phyloP scores from a whole-genome alignment of 2,329 filamentous ascomycete species.

The Orbilia javanica region DNA sequence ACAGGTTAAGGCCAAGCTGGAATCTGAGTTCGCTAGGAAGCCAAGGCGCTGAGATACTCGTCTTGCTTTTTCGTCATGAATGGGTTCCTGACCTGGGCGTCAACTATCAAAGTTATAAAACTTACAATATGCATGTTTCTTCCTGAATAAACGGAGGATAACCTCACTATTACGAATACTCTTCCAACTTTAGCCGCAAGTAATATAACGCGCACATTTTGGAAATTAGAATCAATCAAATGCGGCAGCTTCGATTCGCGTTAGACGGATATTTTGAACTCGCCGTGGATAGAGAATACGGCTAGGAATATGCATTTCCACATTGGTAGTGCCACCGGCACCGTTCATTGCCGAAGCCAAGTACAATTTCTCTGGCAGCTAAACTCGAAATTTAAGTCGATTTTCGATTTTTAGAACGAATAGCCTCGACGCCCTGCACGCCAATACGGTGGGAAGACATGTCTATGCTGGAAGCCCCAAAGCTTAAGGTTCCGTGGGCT shows the following conservation, averaged over 20 bases:
- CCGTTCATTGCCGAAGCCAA: background rate
- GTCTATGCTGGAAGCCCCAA: background rate
- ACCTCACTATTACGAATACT: constrained; percentile 19
- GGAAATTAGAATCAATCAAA: constrained; percentile 16
- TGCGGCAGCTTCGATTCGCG: background rate
- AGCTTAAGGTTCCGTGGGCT: background rate
- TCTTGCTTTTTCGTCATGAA: background rate
- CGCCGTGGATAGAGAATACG: background rate
- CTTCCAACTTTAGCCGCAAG: constrained; percentile 1
- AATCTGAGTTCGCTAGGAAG: background rate
- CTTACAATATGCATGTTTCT: constrained; percentile 26
- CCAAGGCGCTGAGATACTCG: background rate
- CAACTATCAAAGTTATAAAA: constrained; percentile 6
- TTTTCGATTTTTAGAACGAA: background rate
- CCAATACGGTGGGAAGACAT: background rate
- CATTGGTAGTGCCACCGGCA: constrained; percentile 2
- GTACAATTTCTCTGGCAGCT: constrained; percentile 5
- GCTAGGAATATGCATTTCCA: background rate
- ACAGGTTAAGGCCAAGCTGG: background rate
- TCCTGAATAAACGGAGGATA: constrained; percentile 21
- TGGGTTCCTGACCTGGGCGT: constrained; percentile 12
- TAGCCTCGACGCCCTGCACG: background rate
- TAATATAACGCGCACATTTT: constrained; percentile 2
- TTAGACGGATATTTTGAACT: constrained; percentile 7
- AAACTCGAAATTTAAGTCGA: background rate